Conservation (phyloP, 208 protist species). For the Vickermania spadyakhi region DNA sequence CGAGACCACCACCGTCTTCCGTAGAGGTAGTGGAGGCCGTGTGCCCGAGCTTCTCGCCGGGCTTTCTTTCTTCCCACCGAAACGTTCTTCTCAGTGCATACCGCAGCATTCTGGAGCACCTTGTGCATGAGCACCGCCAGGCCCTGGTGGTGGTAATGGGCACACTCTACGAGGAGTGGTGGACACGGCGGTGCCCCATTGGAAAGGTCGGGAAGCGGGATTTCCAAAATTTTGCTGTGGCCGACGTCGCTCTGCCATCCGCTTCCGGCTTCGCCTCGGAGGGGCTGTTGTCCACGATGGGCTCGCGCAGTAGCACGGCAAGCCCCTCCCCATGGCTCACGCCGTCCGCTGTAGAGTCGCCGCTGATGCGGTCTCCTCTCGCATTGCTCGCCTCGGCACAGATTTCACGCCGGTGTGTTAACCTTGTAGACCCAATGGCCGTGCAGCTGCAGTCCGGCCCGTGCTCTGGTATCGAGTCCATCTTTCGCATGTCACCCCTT, state of each 20-base stretch:
- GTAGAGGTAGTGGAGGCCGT: too few relatives aligned
- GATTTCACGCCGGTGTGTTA: background rate
- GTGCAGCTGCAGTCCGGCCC: background rate
- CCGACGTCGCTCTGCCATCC: too few relatives aligned
- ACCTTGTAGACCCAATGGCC: background rate
- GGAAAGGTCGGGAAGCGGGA: too few relatives aligned
- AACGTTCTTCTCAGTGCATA: background rate
- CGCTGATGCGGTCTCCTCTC: background rate
- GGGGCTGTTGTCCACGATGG: too few relatives aligned
- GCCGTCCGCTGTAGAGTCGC: too few relatives aligned
- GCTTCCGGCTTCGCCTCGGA: too few relatives aligned
- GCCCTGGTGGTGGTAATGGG: background rate
- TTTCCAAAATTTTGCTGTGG: too few relatives aligned
- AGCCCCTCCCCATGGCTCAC: too few relatives aligned
- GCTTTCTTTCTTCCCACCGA: background rate
- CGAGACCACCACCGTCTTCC: too few relatives aligned
- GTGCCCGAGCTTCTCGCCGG: too few relatives aligned
- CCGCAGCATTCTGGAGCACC: background rate
- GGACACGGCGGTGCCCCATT: background rate
- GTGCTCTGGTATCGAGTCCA: background rate
- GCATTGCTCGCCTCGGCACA: background rate
- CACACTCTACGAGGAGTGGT: background rate
- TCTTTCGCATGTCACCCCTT: background rate
- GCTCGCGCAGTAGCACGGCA: too few relatives aligned
- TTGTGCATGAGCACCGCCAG: background rate